A percentile compares a stretch with the other conserved stretches of the same genome.
Evolutionary conservation across 2,329 filamentous ascomycete genomes (phyloP).

Genomic region (Aureobasidium sp.): DNA sequence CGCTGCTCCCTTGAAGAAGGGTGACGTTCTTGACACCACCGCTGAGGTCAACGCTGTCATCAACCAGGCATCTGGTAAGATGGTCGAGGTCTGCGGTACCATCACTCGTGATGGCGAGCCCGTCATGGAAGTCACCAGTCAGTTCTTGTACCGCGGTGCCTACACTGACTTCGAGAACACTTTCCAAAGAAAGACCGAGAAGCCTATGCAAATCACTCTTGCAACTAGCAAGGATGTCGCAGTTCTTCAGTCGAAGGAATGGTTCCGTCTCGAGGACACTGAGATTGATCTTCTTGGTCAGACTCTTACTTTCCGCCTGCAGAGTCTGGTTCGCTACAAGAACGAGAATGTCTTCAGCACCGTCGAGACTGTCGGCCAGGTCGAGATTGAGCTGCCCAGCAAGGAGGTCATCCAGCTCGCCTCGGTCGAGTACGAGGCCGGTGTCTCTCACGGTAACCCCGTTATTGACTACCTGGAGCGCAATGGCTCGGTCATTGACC

Average conservation of each 20-base stretch:
- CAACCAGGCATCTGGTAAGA: constrained; percentile 97
- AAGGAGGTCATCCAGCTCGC: constrained; percentile 97
- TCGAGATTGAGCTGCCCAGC: constrained; percentile 85
- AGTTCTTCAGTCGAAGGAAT: constrained; percentile 91
- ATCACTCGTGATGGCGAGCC: constrained; percentile 74
- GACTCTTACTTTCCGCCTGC: constrained; percentile 90
- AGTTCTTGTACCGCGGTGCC: constrained; percentile 89
- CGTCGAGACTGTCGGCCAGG: constrained; percentile 85
- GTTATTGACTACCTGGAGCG: constrained; percentile 94
- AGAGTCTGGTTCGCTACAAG: constrained; percentile 88
- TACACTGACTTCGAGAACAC: constrained; percentile 97
- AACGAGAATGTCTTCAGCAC: constrained; percentile 86
- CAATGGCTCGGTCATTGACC: constrained; percentile 84
- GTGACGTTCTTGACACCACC: constrained; percentile 83
- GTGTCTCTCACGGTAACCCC: constrained; percentile 86
- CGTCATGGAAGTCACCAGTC: constrained; percentile 97
- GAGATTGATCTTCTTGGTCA: constrained; percentile 85
- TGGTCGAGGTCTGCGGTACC: constrained; percentile 99
- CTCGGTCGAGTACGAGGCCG: constrained; percentile 92
- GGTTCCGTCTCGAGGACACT: constrained; percentile 81
- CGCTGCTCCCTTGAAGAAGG: constrained; percentile 89
- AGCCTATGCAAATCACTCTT: constrained; percentile 86
- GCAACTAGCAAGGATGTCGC: constrained; percentile 84
- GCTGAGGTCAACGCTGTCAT: constrained; percentile 96
- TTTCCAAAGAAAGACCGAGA: constrained; percentile 95